Percentiles rank a stretch among this genome's conserved stretches.
These are phyloP conservation scores for Lentinula sp. DNA, from an alignment of 768 basidiomycete genomes.

Conservation along the genomic window DNA sequence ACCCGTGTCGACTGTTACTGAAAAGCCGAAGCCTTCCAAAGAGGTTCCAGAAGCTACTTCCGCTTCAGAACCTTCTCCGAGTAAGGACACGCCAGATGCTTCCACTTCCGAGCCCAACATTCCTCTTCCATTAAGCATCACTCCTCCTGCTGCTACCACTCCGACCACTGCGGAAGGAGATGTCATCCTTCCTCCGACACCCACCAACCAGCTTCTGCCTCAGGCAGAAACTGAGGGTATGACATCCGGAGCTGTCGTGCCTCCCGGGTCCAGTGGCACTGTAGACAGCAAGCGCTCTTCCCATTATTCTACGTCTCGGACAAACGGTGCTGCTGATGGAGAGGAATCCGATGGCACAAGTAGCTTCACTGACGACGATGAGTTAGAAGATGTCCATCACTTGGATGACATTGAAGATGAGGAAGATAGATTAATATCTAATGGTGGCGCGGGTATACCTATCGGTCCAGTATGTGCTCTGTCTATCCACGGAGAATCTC, in stretches of 20 bases:
- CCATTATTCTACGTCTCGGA: slow-evolving; percentile 28
- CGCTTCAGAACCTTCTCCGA: slow-evolving; percentile 4
- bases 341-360: slow-evolving; percentile 62
- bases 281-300: slow-evolving; percentile 30
- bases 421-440: slow-evolving; percentile 82
- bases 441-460: slow-evolving; percentile 93
- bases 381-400: slow-evolving; percentile 45
- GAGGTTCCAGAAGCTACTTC: slow-evolving; percentile 4
- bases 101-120: slow-evolving; percentile 29
- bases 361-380: slow-evolving; percentile 59
- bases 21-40: slow-evolving; percentile 20
- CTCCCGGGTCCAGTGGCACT: slow-evolving; percentile 75
- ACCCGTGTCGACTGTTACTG: slow-evolving; percentile 15
- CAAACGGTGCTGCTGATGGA: slow-evolving; percentile 34
- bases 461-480: slow-evolving; percentile 71
- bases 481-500: background rate
- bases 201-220: slow-evolving; percentile 43
- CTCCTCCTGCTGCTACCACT: slow-evolving; percentile 14
- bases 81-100: slow-evolving; percentile 18
- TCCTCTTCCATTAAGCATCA: slow-evolving; percentile 25
- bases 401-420: slow-evolving; percentile 76
- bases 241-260: slow-evolving; percentile 87
- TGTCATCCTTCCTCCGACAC: slow-evolving; percentile 41
- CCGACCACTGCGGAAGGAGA: slow-evolving; percentile 24
- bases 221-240: slow-evolving; percentile 80